Evolutionary conservation across 2,329 filamentous ascomycete species (phyloP).

Genomic region (Colletotrichum liaoningense): DNA sequence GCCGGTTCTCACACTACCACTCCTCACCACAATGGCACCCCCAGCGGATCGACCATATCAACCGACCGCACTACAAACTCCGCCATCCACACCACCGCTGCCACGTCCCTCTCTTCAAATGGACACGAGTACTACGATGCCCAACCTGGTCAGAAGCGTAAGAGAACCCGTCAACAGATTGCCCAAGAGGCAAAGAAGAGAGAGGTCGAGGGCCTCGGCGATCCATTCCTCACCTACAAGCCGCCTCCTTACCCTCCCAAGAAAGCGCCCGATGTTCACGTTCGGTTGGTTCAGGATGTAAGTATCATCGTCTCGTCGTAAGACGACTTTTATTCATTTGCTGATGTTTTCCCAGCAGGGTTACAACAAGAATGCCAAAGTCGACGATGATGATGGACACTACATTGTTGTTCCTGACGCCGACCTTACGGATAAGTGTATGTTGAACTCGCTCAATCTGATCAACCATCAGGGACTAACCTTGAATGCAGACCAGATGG

Average conservation of each 20-base stretch:
- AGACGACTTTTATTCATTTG: not conserved
- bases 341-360: constrained; percentile 45
- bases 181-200: constrained; percentile 85
- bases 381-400: constrained; percentile 96
- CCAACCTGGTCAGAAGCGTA: constrained; percentile 86
- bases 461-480: constrained; percentile 39
- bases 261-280: constrained; percentile 84
- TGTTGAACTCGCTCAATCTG: constrained; percentile 46
- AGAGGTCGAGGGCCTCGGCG: constrained; percentile 76
- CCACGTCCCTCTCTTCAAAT: constrained; percentile 79
- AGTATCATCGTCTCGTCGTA: constrained; percentile 45
- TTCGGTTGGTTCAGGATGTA: constrained; percentile 73
- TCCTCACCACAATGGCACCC: constrained; percentile 74
- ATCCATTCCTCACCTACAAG: constrained; percentile 82
- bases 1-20: constrained; percentile 79
- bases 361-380: constrained; percentile 73
- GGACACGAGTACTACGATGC: constrained; percentile 74
- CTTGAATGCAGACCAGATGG: constrained; percentile 77
- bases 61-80: constrained; percentile 84
- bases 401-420: constrained; percentile 93
- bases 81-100: constrained; percentile 84
- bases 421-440: constrained; percentile 89
- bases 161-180: constrained; percentile 84
- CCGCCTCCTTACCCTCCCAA: constrained; percentile 89
- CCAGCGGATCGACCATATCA: constrained; percentile 78